Percentiles rank a stretch among this genome's conserved stretches.
Conservation (phyloP, 257 asterid species). For the Solanum ossicruentum region DNA sequence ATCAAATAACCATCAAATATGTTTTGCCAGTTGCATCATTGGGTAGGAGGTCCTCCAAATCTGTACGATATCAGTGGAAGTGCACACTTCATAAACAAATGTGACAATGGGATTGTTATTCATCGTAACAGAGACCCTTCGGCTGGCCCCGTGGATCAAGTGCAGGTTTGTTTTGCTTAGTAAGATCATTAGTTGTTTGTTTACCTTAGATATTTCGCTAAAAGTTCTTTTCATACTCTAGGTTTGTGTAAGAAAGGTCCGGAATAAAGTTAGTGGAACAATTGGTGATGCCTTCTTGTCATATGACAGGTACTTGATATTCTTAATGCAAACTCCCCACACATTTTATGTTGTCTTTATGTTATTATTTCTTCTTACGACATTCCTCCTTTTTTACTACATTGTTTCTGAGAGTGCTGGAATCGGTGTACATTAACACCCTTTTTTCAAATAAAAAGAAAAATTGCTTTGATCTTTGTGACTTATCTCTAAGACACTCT, state of each 20-base stretch:
- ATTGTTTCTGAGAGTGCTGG: neutral
- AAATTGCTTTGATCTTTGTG: neutral
- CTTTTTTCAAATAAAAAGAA: neutral
- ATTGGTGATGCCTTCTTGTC: conserved; percentile 75
- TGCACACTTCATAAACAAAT: conserved; percentile 94
- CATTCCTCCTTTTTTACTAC: no score
- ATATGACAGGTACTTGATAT: conserved; percentile 52
- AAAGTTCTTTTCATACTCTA: conserved; percentile 8
- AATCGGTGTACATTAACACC: neutral
- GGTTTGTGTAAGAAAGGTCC: conserved; percentile 91
- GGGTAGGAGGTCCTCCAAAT: conserved; percentile 84
- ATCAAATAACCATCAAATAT: conserved; percentile 3
- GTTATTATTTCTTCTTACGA: neutral
- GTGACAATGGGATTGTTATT: conserved; percentile 89
- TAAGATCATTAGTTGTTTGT: neutral
- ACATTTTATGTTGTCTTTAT: neutral
- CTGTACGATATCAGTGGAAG: conserved; percentile 96
- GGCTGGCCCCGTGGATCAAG: conserved; percentile 68
- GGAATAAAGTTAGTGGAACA: conserved; percentile 87
- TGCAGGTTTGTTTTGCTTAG: conserved; percentile 45
- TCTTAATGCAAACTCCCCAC: neutral
- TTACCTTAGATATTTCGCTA: neutral
- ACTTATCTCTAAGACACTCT: neutral
- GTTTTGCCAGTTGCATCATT: conserved; percentile 56
- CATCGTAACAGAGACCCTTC: conserved; percentile 90